Evolutionary conservation across 108 stramenopile genomes (phyloP), one percentile per base, ranked within the genome.

Genomic region (Nannochloropsis gaditana): DNA sequence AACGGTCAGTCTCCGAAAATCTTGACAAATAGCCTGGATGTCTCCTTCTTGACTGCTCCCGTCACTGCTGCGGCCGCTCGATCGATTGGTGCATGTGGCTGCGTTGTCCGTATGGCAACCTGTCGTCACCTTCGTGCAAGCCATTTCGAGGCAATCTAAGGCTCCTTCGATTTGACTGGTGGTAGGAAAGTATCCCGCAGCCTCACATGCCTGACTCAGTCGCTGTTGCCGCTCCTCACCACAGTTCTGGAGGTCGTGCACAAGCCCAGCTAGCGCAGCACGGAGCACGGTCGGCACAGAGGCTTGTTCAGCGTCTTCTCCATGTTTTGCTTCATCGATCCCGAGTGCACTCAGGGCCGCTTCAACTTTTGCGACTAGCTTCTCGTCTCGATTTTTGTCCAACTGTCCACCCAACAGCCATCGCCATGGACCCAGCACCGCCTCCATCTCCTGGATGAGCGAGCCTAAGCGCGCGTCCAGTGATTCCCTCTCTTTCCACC

Each of bases 401-500:
- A 73, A 15, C 2, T 5, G 59, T n/a, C 59, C 59, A 4, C 59
- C 59, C 59, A 73, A n/a, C 59, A 73, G n/a, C 59, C 59, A 73
- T 73, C 59, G 59, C 59, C 59, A 73, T 15, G 59, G 59, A 15
- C 59, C 59, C 59, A 73, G 15, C 19, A n/a, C n/a, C 59, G 19
- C n/a, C 6, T 73, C 59, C 59, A 73, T n/a, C 15, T 73, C 59
- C 8, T n/a, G 15, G 19, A 73, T n/a, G 4, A 73, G 15, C 6
- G 19, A 15, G 59, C 59, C 59, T n/a, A 73, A 73, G 19, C 8
- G 59, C 59, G 3, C 59, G n/a, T 73, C 59, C 59, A 73, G 59
- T n/a, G 19, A n/a, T n/a, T 73, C 59, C 6, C 59, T 73, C 59
- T 73, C 59, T 6, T 88, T 81, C 84, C 84, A 88, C 85, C 85